Base-by-base conservation (phyloP, 2,329 filamentous ascomycete species). In the Aspergillus spinulosporus region DNA sequence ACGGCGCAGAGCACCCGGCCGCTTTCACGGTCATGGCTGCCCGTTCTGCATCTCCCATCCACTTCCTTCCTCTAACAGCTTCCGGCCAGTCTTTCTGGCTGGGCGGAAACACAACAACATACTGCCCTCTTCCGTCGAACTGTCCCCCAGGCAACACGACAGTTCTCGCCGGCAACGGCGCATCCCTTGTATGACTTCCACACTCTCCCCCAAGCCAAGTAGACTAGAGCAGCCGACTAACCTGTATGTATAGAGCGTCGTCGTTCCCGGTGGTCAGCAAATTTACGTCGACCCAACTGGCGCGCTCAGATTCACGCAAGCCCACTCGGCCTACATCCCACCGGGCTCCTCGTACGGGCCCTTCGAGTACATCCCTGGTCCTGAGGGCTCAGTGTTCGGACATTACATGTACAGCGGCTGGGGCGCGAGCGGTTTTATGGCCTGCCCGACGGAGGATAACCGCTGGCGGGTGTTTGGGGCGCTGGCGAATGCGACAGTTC, bases 191-290 rank as follows among this genome's bases (percentile, higher is more conserved):
- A 71, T 36, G 63, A 64, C 15, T 36, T 48, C 31, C 29, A 8
- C 26, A 29, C 29, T 26, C 14, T 37, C 28, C 28, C 39, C 28
- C 15, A 12, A 42, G 14, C 15, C 36, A n/a, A 9, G 4, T 2
- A 9, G 14, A 39, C 32, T 26, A 5, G 5, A 6, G 14, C 15
- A 47, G 52, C 49, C 34, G 47, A 52, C 49, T 34, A 47, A 42
- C 36, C 21, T 21, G 11, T 4, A 37, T 9, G 52, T 81, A 47
- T 53, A 82, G 66, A 72, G 74, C 34, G 79, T 83, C 32, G 66
- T 78, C 31, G 85, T 87, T 3, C 84, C 85, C 4, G 85, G 85
- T 29, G 86, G 86, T 28, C 85, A 89, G 64, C 72, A 78, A 56
- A 77, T 87, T 63, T 88, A 84, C 68, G 76, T 88, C 55, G 74